Evolutionary conservation across 2,329 filamentous ascomycete species (phyloP), one percentile per base, ranked within the genome.

Genomic region (Calonectria honghensis): DNA sequence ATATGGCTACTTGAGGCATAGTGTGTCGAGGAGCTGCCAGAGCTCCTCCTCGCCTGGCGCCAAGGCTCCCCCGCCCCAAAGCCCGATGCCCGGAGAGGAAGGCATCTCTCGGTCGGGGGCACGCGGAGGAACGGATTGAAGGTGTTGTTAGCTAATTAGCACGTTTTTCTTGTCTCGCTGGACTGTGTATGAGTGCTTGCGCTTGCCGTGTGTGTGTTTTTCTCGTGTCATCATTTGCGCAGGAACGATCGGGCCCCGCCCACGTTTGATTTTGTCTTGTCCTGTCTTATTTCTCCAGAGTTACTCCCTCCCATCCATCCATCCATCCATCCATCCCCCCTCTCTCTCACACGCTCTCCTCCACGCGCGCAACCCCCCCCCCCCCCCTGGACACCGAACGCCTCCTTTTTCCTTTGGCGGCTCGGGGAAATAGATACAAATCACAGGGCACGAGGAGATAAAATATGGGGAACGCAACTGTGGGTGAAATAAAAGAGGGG

Each of bases 1-100:
- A 70, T 73, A 54, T 66, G 74, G 74, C 31, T 70, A 76, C 67
- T 54, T 66, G 65, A 61, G 74, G 65, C 45, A 63, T 68, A 74
- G 51, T 29, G 51, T 41, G 29, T 35, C 45, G 18, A 24, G 41
- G 39, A 50, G n/a, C 20, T 29, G 29, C 27, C 20, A 31, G 32
- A 39, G 32, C 31, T 27, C n/a, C 5, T 32, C 24, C n/a, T 9
- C 13, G 59, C 32, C 29, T 35, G 67, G 20, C 57, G 41, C 41
- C 35, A 52, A 70, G 32, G 51, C n/a, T n/a, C 9, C 31, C 51
- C 37, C 32, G 24, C 37, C 20, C 65, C 66, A 52, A 20, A 37
- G 57, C 68, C 68, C 57, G 57, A 70, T 70, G n/a, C 68, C 68
- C 57, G 68, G 68, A 70, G 41, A 70, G 68, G 68, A 63, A 51